These are phyloP conservation scores for Saccharum spontaneum DNA, from an alignment of 176 grass and related monocot genomes.

Conservation along the genomic window DNA sequence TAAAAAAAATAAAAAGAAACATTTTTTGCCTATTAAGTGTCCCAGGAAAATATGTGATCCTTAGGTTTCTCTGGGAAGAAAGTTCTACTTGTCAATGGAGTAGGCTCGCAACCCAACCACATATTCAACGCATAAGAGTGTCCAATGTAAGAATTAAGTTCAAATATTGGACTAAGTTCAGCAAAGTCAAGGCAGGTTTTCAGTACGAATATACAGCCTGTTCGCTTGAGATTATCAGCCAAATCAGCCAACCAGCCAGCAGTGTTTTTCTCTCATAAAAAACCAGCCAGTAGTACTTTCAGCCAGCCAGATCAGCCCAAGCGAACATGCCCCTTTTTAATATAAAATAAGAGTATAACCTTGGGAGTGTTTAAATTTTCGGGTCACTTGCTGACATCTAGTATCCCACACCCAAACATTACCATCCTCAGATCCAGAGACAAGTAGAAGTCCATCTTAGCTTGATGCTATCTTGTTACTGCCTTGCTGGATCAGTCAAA, in stretches of 20 bases:
- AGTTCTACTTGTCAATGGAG: constrained; percentile 15
- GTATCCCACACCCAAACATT: constrained; percentile 65
- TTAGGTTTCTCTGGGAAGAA: neutral
- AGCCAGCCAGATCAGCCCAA: no score
- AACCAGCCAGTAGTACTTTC: no score
- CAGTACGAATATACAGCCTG: neutral
- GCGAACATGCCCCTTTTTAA: no score
- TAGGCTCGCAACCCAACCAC: neutral
- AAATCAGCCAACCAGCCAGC: no score
- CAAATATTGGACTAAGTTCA: neutral
- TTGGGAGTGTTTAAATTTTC: constrained; percentile 75
- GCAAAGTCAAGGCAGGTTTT: neutral
- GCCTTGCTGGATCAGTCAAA: constrained; percentile 54
- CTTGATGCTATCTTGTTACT: constrained; percentile 60
- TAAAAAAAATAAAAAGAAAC: neutral
- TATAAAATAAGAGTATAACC: constrained; percentile 24
- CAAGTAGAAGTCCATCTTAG: constrained; percentile 53
- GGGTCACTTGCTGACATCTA: constrained; percentile 54
- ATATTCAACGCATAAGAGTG: neutral
- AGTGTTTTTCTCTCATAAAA: no score
- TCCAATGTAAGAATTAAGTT: neutral
- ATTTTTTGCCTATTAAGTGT: neutral
- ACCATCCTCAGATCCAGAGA: constrained; percentile 75
- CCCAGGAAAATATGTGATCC: neutral
- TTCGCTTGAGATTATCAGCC: no score